phyloP scores from a whole-genome alignment of 225 moss, liverwort and hornwort genomes.

The Marchantia polymorpha region DNA sequence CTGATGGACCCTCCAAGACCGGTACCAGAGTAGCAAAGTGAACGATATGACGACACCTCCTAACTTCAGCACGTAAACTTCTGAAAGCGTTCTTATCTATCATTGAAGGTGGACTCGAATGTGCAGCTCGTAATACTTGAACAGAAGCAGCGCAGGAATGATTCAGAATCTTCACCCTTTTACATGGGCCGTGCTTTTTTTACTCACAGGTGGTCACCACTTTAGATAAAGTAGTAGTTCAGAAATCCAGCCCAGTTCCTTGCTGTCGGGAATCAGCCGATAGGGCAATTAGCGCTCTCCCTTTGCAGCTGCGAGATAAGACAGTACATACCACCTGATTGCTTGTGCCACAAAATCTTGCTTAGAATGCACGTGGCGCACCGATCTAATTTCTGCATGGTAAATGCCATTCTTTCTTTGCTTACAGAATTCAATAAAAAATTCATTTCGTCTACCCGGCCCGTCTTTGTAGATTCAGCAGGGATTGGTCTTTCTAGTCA shows the following conservation, averaged over 20 bases:
- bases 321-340: conserved; percentile 3
- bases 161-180: conserved; percentile 5
- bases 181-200: background rate
- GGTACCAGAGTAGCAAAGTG: conserved; percentile 30
- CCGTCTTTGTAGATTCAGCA: too few relatives aligned
- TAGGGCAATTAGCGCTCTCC: conserved; percentile 6
- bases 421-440: background rate
- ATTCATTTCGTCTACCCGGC: too few relatives aligned
- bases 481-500: too few relatives aligned
- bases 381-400: conserved; percentile 15
- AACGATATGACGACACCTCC: background rate
- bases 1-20: conserved; percentile 29
- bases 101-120: background rate
- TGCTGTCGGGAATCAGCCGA: conserved; percentile 11
- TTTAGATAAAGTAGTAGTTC: background rate
- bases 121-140: background rate
- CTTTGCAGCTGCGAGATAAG: conserved; percentile 15
- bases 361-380: conserved; percentile 7
- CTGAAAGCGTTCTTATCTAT: background rate
- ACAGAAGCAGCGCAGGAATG: conserved; percentile 6
- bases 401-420: conserved; percentile 24
- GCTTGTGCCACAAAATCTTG: background rate
- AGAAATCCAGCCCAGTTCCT: background rate
- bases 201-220: conserved; percentile 7
- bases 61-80: conserved; percentile 1